Evolutionary conservation across 164 flowering plant species (phyloP).

Genomic region (Stephania cephalantha): DNA sequence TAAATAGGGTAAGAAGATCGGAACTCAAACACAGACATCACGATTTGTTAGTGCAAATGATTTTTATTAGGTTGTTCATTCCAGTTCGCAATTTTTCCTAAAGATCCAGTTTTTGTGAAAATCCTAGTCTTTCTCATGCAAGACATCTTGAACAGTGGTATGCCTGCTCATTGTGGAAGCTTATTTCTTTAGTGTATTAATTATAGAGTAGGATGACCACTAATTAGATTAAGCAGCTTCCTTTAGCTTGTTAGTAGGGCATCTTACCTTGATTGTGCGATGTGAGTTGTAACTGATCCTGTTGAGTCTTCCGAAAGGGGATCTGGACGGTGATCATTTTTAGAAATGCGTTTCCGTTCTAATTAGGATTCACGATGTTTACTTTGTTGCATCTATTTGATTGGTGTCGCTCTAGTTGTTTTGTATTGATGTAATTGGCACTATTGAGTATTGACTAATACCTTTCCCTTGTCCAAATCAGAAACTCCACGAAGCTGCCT

Average conservation of each 20-base stretch:
- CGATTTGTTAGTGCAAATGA: not conserved
- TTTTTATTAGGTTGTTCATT: not conserved
- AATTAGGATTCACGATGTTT: not conserved
- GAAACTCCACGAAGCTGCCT: constrained; percentile 13
- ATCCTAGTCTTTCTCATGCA: not conserved
- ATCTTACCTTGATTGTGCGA: not conserved
- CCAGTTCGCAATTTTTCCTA: not conserved
- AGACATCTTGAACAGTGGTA: not conserved
- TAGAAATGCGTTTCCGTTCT: not conserved
- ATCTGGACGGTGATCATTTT: not conserved
- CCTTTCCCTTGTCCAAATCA: constrained; percentile 1
- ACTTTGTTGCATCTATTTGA: not conserved
- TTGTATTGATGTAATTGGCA: not conserved
- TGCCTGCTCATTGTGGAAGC: too few relatives aligned
- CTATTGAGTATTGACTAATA: not conserved
- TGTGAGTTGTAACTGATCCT: not conserved
- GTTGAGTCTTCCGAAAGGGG: not conserved
- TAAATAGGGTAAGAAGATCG: constrained; percentile 35
- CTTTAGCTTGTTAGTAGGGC: too few relatives aligned
- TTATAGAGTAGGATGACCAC: too few relatives aligned
- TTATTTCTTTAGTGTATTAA: not conserved
- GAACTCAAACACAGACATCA: not conserved
- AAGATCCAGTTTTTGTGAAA: not conserved
- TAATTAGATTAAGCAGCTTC: too few relatives aligned
- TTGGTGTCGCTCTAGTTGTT: not conserved